These are phyloP conservation scores for Barnettozyma salicaria DNA, from an alignment of 805 yeast species.

Conservation along the genomic window DNA sequence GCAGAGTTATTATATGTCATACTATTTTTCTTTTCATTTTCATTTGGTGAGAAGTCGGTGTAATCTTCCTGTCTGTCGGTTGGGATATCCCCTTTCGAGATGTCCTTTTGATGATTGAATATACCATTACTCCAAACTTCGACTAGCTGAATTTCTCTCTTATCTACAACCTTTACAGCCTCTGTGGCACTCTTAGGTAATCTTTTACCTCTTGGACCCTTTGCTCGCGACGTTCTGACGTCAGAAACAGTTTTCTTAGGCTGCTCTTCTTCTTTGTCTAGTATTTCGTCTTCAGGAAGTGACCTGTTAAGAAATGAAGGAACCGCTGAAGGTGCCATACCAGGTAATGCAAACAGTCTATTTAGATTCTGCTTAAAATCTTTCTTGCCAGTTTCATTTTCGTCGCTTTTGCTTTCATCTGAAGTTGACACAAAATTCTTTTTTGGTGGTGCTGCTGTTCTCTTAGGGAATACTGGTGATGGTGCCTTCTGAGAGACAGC, in stretches of 20 bases:
- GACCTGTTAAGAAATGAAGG: constrained; percentile 16
- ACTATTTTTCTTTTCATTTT: no score
- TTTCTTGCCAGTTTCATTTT: constrained; percentile 19
- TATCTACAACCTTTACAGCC: constrained; percentile 21
- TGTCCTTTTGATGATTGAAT: constrained; percentile 4
- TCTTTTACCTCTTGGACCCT: constrained; percentile 70
- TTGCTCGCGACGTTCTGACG: constrained; percentile 47
- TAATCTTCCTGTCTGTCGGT: no score
- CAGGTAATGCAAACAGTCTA: constrained; percentile 56
- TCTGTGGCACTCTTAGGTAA: constrained; percentile 51
- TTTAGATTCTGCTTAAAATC: constrained; percentile 51
- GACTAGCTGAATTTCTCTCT: constrained; percentile 18
- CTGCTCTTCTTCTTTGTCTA: constrained; percentile 3
- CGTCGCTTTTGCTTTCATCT: constrained; percentile 5
- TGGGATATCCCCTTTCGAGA: no score
- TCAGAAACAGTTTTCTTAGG: constrained; percentile 24
- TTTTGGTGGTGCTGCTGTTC: constrained; percentile 36
- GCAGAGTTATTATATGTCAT: no score
- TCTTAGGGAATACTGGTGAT: constrained; percentile 14
- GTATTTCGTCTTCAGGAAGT: constrained; percentile 1
- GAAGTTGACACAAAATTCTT: not conserved
- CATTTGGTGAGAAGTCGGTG: no score
- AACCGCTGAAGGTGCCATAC: constrained; percentile 33
- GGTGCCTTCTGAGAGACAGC: constrained; percentile 37
- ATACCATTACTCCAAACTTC: constrained; percentile 20